These are phyloP conservation scores for Nothophaeocryptopus gaeumannii DNA, from an alignment of 2,329 filamentous ascomycete genomes.

Conservation along the genomic window DNA sequence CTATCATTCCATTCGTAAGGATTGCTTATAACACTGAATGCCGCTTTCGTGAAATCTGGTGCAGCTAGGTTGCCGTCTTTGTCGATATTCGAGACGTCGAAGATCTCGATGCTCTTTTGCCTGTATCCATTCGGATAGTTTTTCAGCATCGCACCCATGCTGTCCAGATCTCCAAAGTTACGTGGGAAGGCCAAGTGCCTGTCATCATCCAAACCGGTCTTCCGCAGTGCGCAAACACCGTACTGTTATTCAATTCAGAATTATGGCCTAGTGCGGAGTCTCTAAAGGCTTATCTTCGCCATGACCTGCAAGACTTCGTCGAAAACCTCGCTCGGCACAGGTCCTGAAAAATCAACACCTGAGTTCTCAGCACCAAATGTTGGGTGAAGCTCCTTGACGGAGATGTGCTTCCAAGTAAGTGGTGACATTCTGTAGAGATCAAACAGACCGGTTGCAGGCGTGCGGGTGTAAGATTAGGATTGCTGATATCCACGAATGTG, in stretches of 20 bases:
- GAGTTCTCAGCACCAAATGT: constrained; percentile 16
- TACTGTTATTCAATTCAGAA: constrained; percentile 39
- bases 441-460: too few relatives aligned
- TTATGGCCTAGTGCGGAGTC: too few relatives aligned
- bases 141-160: constrained; percentile 49
- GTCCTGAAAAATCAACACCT: constrained; percentile 12
- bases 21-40: background rate
- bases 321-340: background rate
- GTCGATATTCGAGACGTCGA: constrained; percentile 55
- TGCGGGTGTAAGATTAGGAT: too few relatives aligned
- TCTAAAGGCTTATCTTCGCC: background rate
- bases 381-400: constrained; percentile 8
- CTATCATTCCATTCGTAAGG: too few relatives aligned
- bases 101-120: constrained; percentile 50
- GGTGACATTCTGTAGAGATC: too few relatives aligned
- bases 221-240: constrained; percentile 53
- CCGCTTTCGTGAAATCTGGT: constrained; percentile 4
- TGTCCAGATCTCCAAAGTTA: constrained; percentile 56
- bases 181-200: constrained; percentile 51
- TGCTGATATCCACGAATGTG: too few relatives aligned
- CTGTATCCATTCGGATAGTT: constrained; percentile 38
- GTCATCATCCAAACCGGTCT: constrained; percentile 51
- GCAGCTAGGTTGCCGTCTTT: constrained; percentile 3
- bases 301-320: background rate
- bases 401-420: too few relatives aligned